These are phyloP conservation scores for Fusarium protoensiforme DNA, from an alignment of 2,329 filamentous ascomycete species.

Conservation along the genomic window DNA sequence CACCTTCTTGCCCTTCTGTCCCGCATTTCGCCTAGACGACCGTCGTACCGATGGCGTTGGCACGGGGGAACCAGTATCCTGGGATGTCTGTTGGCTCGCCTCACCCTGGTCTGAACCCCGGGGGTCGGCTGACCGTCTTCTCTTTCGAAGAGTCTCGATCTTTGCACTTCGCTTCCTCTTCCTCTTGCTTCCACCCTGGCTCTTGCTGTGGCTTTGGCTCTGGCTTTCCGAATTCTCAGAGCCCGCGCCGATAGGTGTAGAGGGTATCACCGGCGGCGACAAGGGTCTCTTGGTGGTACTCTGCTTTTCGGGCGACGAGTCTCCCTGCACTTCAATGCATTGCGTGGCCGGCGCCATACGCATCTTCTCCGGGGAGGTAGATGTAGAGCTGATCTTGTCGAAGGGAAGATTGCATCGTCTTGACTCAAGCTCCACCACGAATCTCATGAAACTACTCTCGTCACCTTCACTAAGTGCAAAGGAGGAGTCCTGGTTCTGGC, in stretches of 20 bases:
- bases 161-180: constrained; percentile 45
- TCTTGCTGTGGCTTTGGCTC: constrained; percentile 16
- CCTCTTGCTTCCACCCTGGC: constrained; percentile 34
- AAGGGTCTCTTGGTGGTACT: constrained; percentile 19
- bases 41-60: constrained; percentile 34
- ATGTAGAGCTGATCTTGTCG: constrained; percentile 27
- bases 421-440: constrained; percentile 63
- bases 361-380: constrained; percentile 28
- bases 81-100: constrained; percentile 31
- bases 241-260: constrained; percentile 33
- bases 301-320: constrained; percentile 32
- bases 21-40: constrained; percentile 39
- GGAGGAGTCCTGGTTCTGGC: constrained; percentile 45
- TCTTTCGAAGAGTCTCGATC: constrained; percentile 44
- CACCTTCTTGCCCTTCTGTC: constrained; percentile 24
- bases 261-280: constrained; percentile 34
- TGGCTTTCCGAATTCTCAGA: constrained; percentile 20
- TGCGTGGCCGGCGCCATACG: constrained; percentile 6
- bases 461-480: constrained; percentile 58
- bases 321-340: constrained; percentile 38
- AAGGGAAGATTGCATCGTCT: constrained; percentile 46
- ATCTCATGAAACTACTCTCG: constrained; percentile 59
- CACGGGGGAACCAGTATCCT: constrained; percentile 28
- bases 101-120: constrained; percentile 25
- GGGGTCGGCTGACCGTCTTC: constrained; percentile 39